These are phyloP conservation scores for Luffa acutangula DNA, from an alignment of 306 rosid genomes.

Conservation along the genomic window DNA sequence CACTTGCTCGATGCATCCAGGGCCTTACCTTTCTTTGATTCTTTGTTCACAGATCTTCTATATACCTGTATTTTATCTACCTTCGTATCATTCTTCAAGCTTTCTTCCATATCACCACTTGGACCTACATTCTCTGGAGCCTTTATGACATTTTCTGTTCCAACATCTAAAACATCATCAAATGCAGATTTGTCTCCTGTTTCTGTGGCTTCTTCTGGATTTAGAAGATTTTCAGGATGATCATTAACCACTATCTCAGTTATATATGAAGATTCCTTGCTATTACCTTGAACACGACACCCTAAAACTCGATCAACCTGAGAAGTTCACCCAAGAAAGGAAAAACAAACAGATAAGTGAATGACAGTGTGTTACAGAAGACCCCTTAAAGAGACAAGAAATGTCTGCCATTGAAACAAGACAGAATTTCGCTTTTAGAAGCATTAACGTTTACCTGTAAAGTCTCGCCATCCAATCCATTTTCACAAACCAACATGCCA, in stretches of 20 bases:
- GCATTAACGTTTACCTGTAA: conserved; percentile 56
- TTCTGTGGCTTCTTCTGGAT: conserved; percentile 38
- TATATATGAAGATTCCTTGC: conserved; percentile 28
- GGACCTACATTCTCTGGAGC: conserved; percentile 34
- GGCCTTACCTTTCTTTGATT: conserved; percentile 44
- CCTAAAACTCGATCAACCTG: conserved; percentile 97
- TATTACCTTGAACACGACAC: conserved; percentile 61
- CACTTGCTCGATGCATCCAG: conserved; percentile 25
- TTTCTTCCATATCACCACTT: conserved; percentile 38
- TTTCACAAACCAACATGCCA: conserved; percentile 26
- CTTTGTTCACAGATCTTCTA: conserved; percentile 59
- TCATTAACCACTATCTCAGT: conserved; percentile 37
- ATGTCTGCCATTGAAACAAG: not conserved
- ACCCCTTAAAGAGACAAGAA: not conserved
- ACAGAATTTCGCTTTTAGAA: conserved; percentile 10
- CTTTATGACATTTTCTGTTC: conserved; percentile 32
- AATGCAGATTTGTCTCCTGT: conserved; percentile 38
- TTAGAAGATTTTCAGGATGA: conserved; percentile 33
- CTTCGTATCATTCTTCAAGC: conserved; percentile 29
- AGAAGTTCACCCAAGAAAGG: conserved; percentile 15
- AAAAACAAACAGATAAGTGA: not conserved
- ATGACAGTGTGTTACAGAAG: not conserved
- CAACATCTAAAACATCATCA: conserved; percentile 46
- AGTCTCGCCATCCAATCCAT: conserved; percentile 31
- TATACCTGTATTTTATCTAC: conserved; percentile 58